Evolutionary conservation across 2,329 filamentous ascomycete genomes (phyloP), one percentile per base, ranked within the genome.

Genomic region (Elsinoe perseae): DNA sequence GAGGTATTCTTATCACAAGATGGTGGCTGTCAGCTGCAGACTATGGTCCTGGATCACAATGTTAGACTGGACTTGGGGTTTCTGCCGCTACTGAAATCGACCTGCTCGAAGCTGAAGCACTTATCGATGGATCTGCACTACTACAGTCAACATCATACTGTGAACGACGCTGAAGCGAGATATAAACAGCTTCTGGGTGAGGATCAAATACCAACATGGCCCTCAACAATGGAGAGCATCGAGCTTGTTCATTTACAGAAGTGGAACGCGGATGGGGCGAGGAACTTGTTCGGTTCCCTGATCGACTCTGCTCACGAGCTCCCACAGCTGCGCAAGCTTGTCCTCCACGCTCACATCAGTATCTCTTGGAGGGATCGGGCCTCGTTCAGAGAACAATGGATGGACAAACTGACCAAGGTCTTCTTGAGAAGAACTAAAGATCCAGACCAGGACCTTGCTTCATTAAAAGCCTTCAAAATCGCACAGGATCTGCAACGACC

Each of bases 81-180:
- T 64, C 75, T 93, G 5, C 79, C 82, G 0, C 70, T 78, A 23
- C 71, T 97, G 44, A 82, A 80, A 16, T 68, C 73, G 3, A 77
- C 80, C 1, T 95, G 90, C 65, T 88, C 89, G 0, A 76, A 77
- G 2, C 76, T 97, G 4, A 76, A 85, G 64, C 77, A 80, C 21
- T 75, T 97, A 36, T 80, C 79, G 50, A 85, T 95, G 77, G 88
- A 95, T 62, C 74, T 95, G 53, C 84, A 82, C 12, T 93, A 90
- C 65, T 91, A 83, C 70, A 86, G 84, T 61, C 80, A 83, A 38
- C 82, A 88, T 58, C 75, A 79, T 54, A 80, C 79, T 48, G 82
- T 84, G 61, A 81, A 82, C 50, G 87, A 93, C 64, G 82, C 84
- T 1, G 83, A 89, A 57, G 89, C 90, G 0, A 76, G 83, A 50